A percentile compares a stretch with the other conserved stretches of the same genome.
phyloP scores from a whole-genome alignment of 1,284 basidiomycete species.

The Inonotus obliquus region DNA sequence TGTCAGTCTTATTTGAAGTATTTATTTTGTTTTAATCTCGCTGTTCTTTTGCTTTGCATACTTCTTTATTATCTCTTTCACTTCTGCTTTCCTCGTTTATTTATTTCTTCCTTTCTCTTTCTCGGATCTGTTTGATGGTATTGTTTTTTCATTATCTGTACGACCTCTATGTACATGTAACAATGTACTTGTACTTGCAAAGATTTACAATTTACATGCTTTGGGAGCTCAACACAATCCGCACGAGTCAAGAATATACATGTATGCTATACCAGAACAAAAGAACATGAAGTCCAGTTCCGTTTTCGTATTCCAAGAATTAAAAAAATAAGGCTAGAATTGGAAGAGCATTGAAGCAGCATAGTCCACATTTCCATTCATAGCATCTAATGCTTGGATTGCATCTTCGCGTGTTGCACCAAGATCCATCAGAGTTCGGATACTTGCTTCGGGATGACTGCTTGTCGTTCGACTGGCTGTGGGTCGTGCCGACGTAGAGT shows the following conservation, averaged over 20 bases:
- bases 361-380: slow-evolving; percentile 82
- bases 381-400: slow-evolving; percentile 69
- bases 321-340: slow-evolving; percentile 5
- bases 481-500: slow-evolving; percentile 29
- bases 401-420: slow-evolving; percentile 77
- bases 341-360: slow-evolving; percentile 87
- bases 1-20: slow-evolving; percentile 70
- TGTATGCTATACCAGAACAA: not conserved
- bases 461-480: slow-evolving; percentile 19
- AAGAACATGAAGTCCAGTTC: too few relatives aligned
- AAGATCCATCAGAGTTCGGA: slow-evolving; percentile 61
- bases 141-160: slow-evolving; percentile 9
- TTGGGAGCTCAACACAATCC: not conserved
- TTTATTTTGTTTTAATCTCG: slow-evolving; percentile 11
- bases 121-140: too few relatives aligned
- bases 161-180: slow-evolving; percentile 8
- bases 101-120: too few relatives aligned
- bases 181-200: slow-evolving; percentile 12
- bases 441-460: slow-evolving; percentile 46
- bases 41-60: not conserved
- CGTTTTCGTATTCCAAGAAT: not conserved
- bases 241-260: not conserved
- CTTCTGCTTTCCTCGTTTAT: too few relatives aligned
- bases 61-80: too few relatives aligned
- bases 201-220: not conserved